Conservation (phyloP, 2,329 filamentous ascomycete species). For the Mollisiaceae sp. region DNA sequence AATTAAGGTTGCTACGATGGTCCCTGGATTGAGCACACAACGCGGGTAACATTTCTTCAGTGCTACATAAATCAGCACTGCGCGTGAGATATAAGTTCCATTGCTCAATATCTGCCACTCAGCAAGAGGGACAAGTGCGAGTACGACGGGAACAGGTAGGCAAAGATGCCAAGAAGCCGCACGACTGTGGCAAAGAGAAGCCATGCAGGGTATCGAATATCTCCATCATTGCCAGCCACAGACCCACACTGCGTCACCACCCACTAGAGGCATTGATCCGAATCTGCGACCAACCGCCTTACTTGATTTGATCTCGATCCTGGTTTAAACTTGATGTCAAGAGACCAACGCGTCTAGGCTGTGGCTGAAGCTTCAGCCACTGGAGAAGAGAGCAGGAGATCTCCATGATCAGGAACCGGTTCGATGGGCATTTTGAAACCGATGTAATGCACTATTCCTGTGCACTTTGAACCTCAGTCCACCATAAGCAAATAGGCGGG, state of each 20-base stretch:
- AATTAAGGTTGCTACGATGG: not conserved
- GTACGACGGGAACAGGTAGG: not conserved
- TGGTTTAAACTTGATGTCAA: not conserved
- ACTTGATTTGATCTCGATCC: constrained; percentile 5
- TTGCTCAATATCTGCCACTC: not conserved
- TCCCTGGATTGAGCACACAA: not conserved
- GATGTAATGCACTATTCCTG: not conserved
- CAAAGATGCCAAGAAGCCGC: not conserved
- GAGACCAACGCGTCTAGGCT: not conserved
- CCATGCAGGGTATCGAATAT: not conserved
- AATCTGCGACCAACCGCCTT: not conserved
- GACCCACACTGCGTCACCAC: constrained; percentile 5
- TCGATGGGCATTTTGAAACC: constrained; percentile 1
- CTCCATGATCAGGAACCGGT: not conserved
- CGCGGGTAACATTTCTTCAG: not conserved
- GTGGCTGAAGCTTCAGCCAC: constrained; percentile 6
- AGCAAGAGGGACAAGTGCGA: not conserved
- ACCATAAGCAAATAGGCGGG: not conserved
- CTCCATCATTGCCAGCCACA: constrained; percentile 3
- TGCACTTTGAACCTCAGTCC: not conserved
- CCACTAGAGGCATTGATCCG: too few relatives aligned
- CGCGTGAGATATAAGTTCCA: not conserved
- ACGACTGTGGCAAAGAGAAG: not conserved
- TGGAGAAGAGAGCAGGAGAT: constrained; percentile 11
- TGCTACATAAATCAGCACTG: not conserved